Percentiles rank a stretch among this genome's conserved stretches.
Evolutionary conservation across 805 yeast species (phyloP).

Genomic region (Candida qinlingensis): DNA sequence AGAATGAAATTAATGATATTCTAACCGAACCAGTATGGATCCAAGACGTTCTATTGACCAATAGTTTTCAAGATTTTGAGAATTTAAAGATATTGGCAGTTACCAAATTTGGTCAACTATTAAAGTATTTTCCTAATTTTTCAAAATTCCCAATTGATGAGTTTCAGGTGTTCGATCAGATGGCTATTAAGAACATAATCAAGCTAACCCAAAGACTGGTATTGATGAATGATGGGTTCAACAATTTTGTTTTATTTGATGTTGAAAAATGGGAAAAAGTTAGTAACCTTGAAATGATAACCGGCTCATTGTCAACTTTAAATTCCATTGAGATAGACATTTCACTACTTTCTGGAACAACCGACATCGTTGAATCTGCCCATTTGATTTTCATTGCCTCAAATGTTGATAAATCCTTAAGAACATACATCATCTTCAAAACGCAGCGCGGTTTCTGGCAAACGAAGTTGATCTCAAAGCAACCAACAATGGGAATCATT

Average conservation of each 20-base stretch:
- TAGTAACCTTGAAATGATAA: constrained; percentile 13
- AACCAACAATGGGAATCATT: background rate
- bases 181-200: constrained; percentile 16
- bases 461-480: background rate
- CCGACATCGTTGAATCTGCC: background rate
- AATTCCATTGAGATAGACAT: background rate
- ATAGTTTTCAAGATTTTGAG: constrained; percentile 4
- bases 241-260: constrained; percentile 15
- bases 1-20: background rate
- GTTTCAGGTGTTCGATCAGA: constrained; percentile 16
- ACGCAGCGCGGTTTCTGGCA: background rate
- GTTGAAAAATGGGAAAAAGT: constrained; percentile 5
- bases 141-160: constrained; percentile 22
- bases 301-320: constrained; percentile 21
- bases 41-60: constrained; percentile 15
- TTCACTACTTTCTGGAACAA: background rate
- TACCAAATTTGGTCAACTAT: constrained; percentile 21
- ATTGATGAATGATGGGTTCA: constrained; percentile 20
- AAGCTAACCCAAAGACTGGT: constrained; percentile 3
- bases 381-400: background rate
- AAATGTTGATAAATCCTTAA: constrained; percentile 3
- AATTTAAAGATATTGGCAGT: constrained; percentile 16
- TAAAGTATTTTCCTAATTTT: constrained; percentile 14
- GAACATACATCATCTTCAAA: constrained; percentile 3
- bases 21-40: constrained; percentile 21